These are phyloP conservation scores for Turnera subulata DNA, from an alignment of 345 rosid genomes.

Conservation along the genomic window DNA sequence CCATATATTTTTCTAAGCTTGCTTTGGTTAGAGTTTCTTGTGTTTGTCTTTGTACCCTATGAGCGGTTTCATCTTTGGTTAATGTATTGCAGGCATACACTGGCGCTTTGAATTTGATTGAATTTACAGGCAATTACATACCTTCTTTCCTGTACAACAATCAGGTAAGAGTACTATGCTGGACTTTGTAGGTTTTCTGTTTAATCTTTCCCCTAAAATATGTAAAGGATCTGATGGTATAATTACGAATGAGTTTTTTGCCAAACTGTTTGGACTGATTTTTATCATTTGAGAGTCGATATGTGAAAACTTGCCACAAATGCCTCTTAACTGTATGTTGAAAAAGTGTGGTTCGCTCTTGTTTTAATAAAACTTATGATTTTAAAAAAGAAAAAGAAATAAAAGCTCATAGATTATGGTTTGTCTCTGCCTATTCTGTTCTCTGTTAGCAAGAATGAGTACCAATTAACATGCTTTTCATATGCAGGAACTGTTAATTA, in stretches of 20 bases:
- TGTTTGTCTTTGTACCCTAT: conserved; percentile 4
- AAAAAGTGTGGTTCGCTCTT: not conserved
- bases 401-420: not conserved
- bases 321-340: not conserved
- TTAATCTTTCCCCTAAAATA: too few species aligned
- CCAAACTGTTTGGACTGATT: not conserved
- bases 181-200: not conserved
- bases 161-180: conserved; percentile 45
- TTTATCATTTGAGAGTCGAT: not conserved
- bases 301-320: not conserved
- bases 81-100: conserved; percentile 74
- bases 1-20: not conserved
- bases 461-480: not conserved
- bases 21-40: not conserved
- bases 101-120: conserved; percentile 67
- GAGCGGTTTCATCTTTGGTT: conserved; percentile 5
- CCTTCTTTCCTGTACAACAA: conserved; percentile 71
- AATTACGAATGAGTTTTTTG: too few species aligned
- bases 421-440: not conserved
- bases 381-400: not conserved
- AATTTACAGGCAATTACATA: conserved; percentile 52
- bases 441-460: not conserved
- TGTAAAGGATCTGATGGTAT: too few species aligned
- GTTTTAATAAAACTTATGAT: not conserved
- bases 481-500: conserved; percentile 28